These are phyloP conservation scores for Magnaporthiopsis incrustans DNA, from an alignment of 2,329 filamentous ascomycete species.

Conservation along the genomic window DNA sequence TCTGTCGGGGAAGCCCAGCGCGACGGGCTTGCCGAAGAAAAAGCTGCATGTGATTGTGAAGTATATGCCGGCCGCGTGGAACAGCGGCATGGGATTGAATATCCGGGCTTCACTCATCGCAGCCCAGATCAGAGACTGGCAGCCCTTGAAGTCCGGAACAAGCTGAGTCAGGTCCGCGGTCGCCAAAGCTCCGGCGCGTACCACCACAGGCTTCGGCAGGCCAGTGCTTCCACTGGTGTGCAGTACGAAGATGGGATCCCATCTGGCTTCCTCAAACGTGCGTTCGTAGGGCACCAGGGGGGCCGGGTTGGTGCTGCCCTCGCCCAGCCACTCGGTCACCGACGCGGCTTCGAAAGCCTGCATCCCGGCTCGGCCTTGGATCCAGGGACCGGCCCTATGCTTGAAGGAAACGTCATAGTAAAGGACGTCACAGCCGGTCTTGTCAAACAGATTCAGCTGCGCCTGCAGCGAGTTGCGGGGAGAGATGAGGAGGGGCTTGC, in stretches of 20 bases:
- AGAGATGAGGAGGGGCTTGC: constrained; percentile 32
- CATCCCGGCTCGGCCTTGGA: constrained; percentile 28
- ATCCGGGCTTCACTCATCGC: not conserved
- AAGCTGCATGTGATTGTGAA: constrained; percentile 17
- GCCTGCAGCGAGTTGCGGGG: constrained; percentile 36
- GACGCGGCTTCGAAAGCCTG: constrained; percentile 24
- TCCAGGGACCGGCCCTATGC: constrained; percentile 26
- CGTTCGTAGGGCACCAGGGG: constrained; percentile 27
- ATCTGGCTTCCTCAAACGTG: constrained; percentile 32
- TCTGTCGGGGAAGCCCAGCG: constrained; percentile 22
- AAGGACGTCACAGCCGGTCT: constrained; percentile 32
- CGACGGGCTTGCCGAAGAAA: constrained; percentile 22
- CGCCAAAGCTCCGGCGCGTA: constrained; percentile 28
- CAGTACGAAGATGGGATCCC: constrained; percentile 32
- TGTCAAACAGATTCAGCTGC: constrained; percentile 35
- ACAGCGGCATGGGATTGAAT: constrained; percentile 25
- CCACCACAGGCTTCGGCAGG: constrained; percentile 36
- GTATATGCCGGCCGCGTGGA: constrained; percentile 28
- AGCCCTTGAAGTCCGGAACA: not conserved
- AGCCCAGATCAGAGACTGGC: not conserved
- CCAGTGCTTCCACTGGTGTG: constrained; percentile 41
- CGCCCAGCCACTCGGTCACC: constrained; percentile 26
- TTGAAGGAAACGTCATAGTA: constrained; percentile 23
- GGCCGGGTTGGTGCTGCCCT: constrained; percentile 20
- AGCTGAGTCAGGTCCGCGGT: constrained; percentile 20